phyloP scores from a whole-genome alignment of 148 eudicot genomes.

The Spergularia marina region DNA sequence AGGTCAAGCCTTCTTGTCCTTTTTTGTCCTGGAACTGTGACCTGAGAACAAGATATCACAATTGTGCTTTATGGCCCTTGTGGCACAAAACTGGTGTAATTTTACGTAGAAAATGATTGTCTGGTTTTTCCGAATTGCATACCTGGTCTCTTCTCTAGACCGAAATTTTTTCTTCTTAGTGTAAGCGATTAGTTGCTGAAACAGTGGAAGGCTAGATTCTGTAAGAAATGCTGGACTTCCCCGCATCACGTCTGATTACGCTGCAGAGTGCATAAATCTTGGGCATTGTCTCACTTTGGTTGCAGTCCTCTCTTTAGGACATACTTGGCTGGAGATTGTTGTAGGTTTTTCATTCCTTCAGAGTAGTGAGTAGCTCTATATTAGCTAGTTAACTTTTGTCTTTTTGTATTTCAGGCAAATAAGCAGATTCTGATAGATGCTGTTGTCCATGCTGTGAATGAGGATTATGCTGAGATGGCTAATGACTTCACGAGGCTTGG shows the following conservation, averaged over 20 bases:
- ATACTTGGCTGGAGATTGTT: neutral
- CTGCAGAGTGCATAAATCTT: neutral
- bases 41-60: neutral
- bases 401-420: slow-evolving; percentile 62
- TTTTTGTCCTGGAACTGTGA: neutral
- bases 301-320: neutral
- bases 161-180: too few relatives aligned
- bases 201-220: too few relatives aligned
- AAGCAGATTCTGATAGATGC: slow-evolving; percentile 97
- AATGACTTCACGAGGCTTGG: slow-evolving; percentile 99
- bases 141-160: neutral
- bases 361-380: neutral
- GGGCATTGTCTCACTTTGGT: neutral
- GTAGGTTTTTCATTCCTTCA: neutral
- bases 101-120: neutral
- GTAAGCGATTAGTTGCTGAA: too few relatives aligned
- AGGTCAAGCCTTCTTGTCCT: neutral
- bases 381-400: neutral
- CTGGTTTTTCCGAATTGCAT: neutral
- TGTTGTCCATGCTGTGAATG: slow-evolving; percentile 98
- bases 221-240: too few relatives aligned
- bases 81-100: neutral
- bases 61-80: neutral
- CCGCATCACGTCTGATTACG: too few relatives aligned
- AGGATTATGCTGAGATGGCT: slow-evolving; percentile 97